Percentiles rank a stretch among this genome's conserved stretches.
phyloP scores from a whole-genome alignment of 176 grass and related monocot genomes.

The Juncus inflexus region DNA sequence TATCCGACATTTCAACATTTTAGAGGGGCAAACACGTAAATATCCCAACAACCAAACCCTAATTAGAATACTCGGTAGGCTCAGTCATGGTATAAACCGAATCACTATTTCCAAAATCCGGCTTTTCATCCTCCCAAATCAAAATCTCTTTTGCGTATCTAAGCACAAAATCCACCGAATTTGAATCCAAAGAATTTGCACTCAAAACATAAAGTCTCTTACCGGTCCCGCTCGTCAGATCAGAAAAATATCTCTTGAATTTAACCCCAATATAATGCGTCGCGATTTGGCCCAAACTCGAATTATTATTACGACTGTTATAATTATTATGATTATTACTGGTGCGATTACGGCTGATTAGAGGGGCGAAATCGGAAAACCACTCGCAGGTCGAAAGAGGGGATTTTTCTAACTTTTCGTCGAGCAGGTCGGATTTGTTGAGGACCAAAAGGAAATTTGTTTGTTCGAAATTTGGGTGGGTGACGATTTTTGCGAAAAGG shows the following conservation, averaged over 20 bases:
- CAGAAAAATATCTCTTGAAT: conserved; percentile 78
- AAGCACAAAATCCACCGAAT: conserved; percentile 47
- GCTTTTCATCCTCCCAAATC: conserved; percentile 89
- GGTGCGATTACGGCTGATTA: conserved; percentile 42
- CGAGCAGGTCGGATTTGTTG: conserved; percentile 84
- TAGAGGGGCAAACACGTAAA: neutral
- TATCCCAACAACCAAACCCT: neutral
- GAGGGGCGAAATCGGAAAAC: conserved; percentile 66
- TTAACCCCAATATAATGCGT: conserved; percentile 61
- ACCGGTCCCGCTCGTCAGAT: conserved; percentile 28
- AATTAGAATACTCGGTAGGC: conserved; percentile 59
- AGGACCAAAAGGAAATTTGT: conserved; percentile 62
- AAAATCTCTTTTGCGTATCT: conserved; percentile 56
- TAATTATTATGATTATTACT: conserved; percentile 12
- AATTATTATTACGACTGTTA: conserved; percentile 15
- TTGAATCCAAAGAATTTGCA: conserved; percentile 58
- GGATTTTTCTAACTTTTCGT: conserved; percentile 67
- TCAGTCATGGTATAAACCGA: conserved; percentile 60
- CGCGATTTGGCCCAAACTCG: conserved; percentile 62
- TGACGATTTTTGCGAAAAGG: conserved; percentile 58
- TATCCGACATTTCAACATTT: conserved; percentile 1
- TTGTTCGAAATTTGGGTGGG: conserved; percentile 55
- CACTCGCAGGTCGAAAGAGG: conserved; percentile 65
- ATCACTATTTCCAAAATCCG: conserved; percentile 40
- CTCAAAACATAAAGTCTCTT: conserved; percentile 59